Percentiles rank a stretch among this genome's conserved stretches.
Conservation (phyloP, 176 grass and related monocot species). For the Carex scoparia region DNA sequence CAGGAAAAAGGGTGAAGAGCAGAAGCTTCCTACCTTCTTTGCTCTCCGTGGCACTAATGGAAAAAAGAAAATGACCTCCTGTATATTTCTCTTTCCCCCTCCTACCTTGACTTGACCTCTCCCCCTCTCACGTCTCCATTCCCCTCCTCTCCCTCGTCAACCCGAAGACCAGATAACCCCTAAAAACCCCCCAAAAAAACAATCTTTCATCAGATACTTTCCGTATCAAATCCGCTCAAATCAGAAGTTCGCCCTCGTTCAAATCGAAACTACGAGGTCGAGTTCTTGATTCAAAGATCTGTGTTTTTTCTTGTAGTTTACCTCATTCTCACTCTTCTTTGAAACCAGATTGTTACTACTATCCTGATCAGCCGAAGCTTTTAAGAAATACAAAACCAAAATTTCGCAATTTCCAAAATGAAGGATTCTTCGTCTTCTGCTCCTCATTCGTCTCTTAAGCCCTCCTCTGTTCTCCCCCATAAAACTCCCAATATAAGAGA, state of each 20-base stretch:
- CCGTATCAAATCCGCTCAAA: background rate
- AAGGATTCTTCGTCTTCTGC: conserved; percentile 25
- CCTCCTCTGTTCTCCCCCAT: conserved; percentile 76
- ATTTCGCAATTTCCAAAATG: background rate
- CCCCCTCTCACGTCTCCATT: conserved; percentile 1
- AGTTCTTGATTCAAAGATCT: background rate
- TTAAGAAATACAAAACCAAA: background rate
- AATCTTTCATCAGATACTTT: background rate
- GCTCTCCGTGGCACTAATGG: background rate
- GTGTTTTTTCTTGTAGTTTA: background rate
- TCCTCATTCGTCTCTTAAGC: conserved; percentile 29
- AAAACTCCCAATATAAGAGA: conserved; percentile 90
- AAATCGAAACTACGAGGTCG: background rate
- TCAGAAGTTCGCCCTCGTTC: background rate
- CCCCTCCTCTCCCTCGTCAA: background rate
- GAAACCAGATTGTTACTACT: background rate
- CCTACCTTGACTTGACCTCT: background rate
- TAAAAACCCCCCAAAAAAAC: background rate
- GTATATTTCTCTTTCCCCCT: background rate
- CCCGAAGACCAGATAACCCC: background rate
- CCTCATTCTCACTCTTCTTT: background rate
- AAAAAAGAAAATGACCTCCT: background rate
- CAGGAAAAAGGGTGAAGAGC: background rate
- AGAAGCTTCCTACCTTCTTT: background rate
- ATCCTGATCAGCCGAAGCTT: background rate